phyloP scores from a whole-genome alignment of 345 rosid species.

The Conringia planisiliqua region DNA sequence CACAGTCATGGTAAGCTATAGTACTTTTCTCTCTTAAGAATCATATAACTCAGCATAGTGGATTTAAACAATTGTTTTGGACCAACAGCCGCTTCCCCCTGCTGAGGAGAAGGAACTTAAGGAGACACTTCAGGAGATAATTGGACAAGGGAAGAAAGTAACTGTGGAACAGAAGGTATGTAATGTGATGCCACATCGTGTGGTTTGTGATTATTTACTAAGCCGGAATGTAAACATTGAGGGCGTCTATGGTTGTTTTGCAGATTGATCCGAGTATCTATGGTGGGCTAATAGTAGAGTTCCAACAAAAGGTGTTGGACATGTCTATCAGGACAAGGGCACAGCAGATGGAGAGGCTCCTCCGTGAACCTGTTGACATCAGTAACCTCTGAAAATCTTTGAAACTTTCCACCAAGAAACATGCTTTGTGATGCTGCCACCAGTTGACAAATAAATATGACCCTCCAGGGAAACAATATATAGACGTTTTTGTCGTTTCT shows the following conservation, averaged over 20 bases:
- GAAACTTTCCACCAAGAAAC: neutral
- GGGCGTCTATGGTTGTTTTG: neutral
- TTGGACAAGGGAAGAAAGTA: conserved; percentile 81
- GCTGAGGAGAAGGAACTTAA: conserved; percentile 83
- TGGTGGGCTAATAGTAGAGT: conserved; percentile 88
- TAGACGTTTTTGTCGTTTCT: neutral
- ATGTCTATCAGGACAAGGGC: conserved; percentile 94
- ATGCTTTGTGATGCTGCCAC: conserved; percentile 3
- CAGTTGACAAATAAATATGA: conserved; percentile 31
- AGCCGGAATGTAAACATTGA: neutral
- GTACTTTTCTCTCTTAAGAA: neutral
- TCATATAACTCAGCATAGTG: neutral
- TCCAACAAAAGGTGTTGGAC: conserved; percentile 84
- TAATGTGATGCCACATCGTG: neutral
- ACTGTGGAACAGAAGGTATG: conserved; percentile 79
- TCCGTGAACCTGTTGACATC: conserved; percentile 63
- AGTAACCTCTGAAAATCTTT: conserved; percentile 33
- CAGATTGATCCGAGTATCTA: conserved; percentile 93
- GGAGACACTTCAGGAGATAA: conserved; percentile 68
- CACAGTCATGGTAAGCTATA: conserved; percentile 68
- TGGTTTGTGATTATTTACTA: neutral
- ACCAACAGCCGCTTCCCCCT: conserved; percentile 70
- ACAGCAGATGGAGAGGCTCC: conserved; percentile 87
- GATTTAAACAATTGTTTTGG: neutral
- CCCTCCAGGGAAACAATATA: conserved; percentile 23